A percentile compares a stretch with the other conserved stretches of the same genome.
These are phyloP conservation scores for Phytophthora podocarpi DNA, from an alignment of 352 stramenopile genomes.

Conservation along the genomic window DNA sequence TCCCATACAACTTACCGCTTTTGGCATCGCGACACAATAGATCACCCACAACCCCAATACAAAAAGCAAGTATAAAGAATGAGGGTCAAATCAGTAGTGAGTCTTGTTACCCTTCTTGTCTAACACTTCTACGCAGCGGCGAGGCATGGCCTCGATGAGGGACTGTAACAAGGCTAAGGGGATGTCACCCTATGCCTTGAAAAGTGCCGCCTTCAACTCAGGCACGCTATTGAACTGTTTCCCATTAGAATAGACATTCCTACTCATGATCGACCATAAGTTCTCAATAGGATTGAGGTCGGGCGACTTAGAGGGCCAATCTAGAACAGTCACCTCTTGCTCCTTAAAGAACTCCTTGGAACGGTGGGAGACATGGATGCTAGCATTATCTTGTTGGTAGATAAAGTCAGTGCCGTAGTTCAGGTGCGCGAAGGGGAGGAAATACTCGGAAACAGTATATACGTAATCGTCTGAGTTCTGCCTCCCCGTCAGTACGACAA, in stretches of 20 bases:
- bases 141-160: constrained; percentile 15
- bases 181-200: too few species aligned
- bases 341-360: constrained; percentile 18
- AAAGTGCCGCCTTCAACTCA: background rate
- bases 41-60: background rate
- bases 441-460: constrained; percentile 30
- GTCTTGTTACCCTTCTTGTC: constrained; percentile 24
- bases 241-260: constrained; percentile 18
- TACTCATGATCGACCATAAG: constrained; percentile 15
- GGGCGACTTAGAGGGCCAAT: constrained; percentile 19
- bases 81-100: constrained; percentile 14
- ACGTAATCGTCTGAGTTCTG: constrained; percentile 34
- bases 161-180: background rate
- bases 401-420: constrained; percentile 29
- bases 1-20: too few species aligned
- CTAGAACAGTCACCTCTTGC: background rate
- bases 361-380: constrained; percentile 13
- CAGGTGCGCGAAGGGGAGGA: constrained; percentile 28
- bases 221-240: background rate
- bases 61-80: constrained; percentile 3
- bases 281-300: constrained; percentile 32
- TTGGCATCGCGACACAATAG: too few species aligned
- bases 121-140: constrained; percentile 13
- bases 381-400: constrained; percentile 38
- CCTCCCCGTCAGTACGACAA: constrained; percentile 20